A percentile compares a stretch with the other conserved stretches of the same genome.
Evolutionary conservation across 805 yeast species (phyloP).

Genomic region (Jamesozyma spencerorum): DNA sequence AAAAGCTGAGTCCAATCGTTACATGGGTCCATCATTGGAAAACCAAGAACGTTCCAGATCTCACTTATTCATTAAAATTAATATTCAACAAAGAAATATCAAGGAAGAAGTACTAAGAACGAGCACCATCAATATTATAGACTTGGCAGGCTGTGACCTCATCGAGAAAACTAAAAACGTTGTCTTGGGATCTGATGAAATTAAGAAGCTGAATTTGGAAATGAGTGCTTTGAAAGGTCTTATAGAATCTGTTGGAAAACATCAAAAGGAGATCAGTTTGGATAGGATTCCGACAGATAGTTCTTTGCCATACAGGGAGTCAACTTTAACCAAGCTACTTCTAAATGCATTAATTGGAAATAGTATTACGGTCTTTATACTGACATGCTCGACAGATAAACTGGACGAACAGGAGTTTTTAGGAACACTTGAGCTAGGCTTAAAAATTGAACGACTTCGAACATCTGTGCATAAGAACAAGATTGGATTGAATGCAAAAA

Average conservation of each 20-base stretch:
- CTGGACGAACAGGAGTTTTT: constrained; percentile 54
- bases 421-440: constrained; percentile 65
- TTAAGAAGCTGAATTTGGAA: constrained; percentile 74
- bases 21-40: neutral
- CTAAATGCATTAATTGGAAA: constrained; percentile 81
- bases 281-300: neutral
- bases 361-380: constrained; percentile 62
- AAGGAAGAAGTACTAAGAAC: constrained; percentile 24
- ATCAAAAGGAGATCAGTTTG: neutral
- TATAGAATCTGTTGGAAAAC: constrained; percentile 56
- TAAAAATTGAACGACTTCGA: constrained; percentile 57
- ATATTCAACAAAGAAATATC: constrained; percentile 50
- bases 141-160: constrained; percentile 74
- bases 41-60: constrained; percentile 56
- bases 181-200: constrained; percentile 70
- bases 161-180: constrained; percentile 39
- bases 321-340: constrained; percentile 66
- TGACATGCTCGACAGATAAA: constrained; percentile 61
- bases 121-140: constrained; percentile 68
- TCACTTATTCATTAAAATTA: constrained; percentile 68
- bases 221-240: constrained; percentile 73
- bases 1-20: neutral
- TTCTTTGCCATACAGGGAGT: constrained; percentile 51
- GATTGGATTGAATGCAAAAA: constrained; percentile 37
- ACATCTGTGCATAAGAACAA: constrained; percentile 41